These are phyloP conservation scores for Gymnopus androsaceus DNA, from an alignment of 1,284 basidiomycete genomes.

Conservation along the genomic window DNA sequence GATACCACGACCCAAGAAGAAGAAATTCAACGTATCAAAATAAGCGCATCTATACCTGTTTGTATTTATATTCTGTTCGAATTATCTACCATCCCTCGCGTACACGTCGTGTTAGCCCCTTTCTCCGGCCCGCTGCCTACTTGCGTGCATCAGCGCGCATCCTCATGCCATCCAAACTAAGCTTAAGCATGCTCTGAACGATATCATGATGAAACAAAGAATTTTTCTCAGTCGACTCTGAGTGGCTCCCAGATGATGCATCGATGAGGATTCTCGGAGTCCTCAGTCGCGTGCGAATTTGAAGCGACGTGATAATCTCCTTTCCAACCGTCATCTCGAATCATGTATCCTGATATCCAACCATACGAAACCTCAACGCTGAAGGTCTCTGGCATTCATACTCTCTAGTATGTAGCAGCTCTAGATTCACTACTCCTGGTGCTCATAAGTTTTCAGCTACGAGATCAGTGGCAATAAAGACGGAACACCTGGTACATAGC, in stretches of 20 bases:
- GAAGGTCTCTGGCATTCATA: constrained; percentile 76
- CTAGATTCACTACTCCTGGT: not conserved
- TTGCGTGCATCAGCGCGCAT: too few relatives aligned
- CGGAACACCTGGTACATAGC: constrained; percentile 75
- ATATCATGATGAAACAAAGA: too few relatives aligned
- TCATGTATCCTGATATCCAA: constrained; percentile 60
- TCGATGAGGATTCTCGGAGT: too few relatives aligned
- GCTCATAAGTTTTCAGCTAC: constrained; percentile 55
- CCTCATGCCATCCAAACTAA: too few relatives aligned
- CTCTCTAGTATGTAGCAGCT: constrained; percentile 65
- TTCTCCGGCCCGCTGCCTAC: too few relatives aligned
- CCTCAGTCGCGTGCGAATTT: not conserved
- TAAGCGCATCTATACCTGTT: too few relatives aligned
- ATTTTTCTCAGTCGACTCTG: too few relatives aligned
- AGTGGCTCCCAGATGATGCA: too few relatives aligned
- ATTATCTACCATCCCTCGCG: too few relatives aligned
- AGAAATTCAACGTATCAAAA: not conserved
- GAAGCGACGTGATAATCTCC: not conserved
- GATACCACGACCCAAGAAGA: constrained; percentile 14
- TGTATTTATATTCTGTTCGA: too few relatives aligned
- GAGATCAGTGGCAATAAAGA: constrained; percentile 78
- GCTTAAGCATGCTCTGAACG: too few relatives aligned
- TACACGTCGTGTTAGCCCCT: too few relatives aligned
- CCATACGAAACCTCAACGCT: constrained; percentile 69
- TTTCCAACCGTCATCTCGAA: not conserved